A percentile compares a stretch with the other conserved stretches of the same genome.
phyloP scores from a whole-genome alignment of 2,329 filamentous ascomycete genomes.

The Onygena corvina region DNA sequence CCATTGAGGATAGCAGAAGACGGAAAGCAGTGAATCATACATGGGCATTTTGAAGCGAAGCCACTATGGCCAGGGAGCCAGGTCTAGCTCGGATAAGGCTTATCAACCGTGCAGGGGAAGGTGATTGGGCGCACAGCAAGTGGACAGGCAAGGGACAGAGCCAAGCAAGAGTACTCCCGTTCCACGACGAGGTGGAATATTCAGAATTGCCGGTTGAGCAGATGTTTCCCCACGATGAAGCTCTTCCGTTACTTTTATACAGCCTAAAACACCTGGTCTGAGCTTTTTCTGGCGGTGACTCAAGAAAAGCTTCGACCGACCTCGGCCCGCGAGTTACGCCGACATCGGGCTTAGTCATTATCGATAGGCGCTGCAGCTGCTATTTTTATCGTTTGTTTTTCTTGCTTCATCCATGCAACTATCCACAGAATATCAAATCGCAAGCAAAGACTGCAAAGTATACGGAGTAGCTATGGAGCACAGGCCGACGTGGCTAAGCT shows the following conservation, averaged over 20 bases:
- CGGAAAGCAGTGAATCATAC: conserved; percentile 10
- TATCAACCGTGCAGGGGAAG: conserved; percentile 2
- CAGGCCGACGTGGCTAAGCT: background rate
- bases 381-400: background rate
- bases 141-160: background rate
- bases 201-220: background rate
- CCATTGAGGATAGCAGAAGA: background rate
- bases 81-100: background rate
- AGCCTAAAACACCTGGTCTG: background rate
- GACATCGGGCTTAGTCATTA: background rate
- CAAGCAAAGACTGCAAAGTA: no score
- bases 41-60: conserved; percentile 16
- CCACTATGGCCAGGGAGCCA: background rate
- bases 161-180: background rate
- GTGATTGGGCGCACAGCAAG: no score
- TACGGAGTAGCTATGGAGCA: background rate
- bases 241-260: background rate
- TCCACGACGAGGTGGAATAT: background rate
- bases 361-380: background rate
- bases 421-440: no score
- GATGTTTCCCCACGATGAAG: no score
- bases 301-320: background rate
- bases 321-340: background rate
- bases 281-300: background rate
- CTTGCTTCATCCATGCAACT: no score